Conservation (phyloP, 345 rosid genomes). For the Erucastrum elatum region DNA sequence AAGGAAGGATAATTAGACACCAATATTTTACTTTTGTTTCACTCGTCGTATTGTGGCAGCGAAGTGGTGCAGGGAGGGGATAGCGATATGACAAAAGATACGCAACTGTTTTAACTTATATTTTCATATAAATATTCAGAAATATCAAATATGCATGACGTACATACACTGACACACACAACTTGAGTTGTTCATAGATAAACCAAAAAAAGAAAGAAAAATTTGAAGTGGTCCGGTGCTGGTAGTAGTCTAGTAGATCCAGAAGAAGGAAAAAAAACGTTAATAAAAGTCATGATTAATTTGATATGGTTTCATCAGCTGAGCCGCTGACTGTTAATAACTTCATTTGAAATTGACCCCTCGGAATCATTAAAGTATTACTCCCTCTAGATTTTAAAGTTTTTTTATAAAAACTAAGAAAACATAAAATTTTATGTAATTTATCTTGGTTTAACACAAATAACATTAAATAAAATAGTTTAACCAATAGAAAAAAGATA, state of each 20-base stretch:
- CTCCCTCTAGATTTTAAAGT: too few species aligned
- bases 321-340: neutral
- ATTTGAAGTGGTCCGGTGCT: neutral
- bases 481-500: too few species aligned
- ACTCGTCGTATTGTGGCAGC: constrained; percentile 24
- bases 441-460: too few species aligned
- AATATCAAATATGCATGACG: constrained; percentile 3
- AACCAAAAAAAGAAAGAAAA: neutral
- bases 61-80: constrained; percentile 15
- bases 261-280: neutral
- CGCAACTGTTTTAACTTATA: constrained; percentile 10
- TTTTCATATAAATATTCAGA: neutral
- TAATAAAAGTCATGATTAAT: neutral
- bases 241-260: constrained; percentile 4
- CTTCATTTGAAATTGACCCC: neutral
- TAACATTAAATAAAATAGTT: too few species aligned
- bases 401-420: too few species aligned
- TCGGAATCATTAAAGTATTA: constrained; percentile 10
- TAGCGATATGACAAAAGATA: constrained; percentile 20
- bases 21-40: constrained; percentile 14
- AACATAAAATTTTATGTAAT: too few species aligned
- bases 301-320: neutral
- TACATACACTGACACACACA: neutral
- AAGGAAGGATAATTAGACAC: constrained; percentile 26
- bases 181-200: neutral